These are phyloP conservation scores for Berberis thunbergii DNA, from an alignment of 164 flowering plant species.

Conservation along the genomic window DNA sequence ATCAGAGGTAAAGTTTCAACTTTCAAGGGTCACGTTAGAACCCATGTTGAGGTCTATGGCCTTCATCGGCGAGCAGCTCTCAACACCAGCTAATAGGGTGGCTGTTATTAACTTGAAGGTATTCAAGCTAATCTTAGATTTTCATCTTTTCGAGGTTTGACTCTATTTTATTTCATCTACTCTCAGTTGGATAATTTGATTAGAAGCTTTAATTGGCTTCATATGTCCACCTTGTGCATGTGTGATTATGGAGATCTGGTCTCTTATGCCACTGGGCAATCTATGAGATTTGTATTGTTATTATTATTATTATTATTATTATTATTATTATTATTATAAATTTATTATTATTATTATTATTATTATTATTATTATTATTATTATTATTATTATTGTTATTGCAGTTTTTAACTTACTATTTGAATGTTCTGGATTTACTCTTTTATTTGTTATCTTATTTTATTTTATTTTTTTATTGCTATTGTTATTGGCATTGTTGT, in stretches of 20 bases:
- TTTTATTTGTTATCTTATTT: too few species aligned
- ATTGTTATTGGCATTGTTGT: too few species aligned
- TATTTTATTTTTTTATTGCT: too few species aligned
- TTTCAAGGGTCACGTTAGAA: constrained; percentile 57
- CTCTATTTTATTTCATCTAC: not conserved
- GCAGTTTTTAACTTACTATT: too few species aligned
- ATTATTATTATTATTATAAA: too few species aligned
- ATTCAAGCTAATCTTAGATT: constrained; percentile 2
- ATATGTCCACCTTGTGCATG: not conserved
- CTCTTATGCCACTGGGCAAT: not conserved
- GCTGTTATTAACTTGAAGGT: constrained; percentile 53
- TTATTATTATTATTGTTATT: too few species aligned
- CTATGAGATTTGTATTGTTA: not conserved
- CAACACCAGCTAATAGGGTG: constrained; percentile 28
- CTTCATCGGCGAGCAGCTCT: constrained; percentile 67
- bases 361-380: too few species aligned
- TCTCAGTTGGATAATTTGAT: not conserved
- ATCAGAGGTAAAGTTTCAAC: constrained; percentile 72
- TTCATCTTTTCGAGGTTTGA: constrained; percentile 34
- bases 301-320: too few species aligned
- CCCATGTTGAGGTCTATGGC: constrained; percentile 83
- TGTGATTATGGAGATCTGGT: not conserved
- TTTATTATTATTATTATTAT: too few species aligned
- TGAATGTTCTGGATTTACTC: too few species aligned
- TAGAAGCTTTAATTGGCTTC: not conserved